Evolutionary conservation across 1,284 basidiomycete species (phyloP).

Genomic region (Phaffia rhodozyma): DNA sequence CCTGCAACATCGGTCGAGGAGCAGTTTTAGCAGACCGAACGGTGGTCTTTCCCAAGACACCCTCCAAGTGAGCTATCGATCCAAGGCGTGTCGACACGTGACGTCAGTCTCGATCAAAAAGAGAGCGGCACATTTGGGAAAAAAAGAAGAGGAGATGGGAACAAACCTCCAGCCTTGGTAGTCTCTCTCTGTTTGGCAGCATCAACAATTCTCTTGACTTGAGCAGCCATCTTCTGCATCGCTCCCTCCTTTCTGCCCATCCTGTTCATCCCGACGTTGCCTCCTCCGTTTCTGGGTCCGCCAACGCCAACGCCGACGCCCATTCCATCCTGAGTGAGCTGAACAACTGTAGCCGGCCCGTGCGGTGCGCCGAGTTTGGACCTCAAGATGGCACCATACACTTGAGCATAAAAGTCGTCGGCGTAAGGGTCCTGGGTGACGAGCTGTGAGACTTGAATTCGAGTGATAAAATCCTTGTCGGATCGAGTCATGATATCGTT

Average conservation of each 20-base stretch:
- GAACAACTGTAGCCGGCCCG: slow-evolving; percentile 49
- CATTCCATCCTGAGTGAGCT: slow-evolving; percentile 58
- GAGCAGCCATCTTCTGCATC: slow-evolving; percentile 93
- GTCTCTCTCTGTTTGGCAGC: slow-evolving; percentile 76
- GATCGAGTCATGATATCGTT: slow-evolving; percentile 98
- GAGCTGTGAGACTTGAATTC: slow-evolving; percentile 96
- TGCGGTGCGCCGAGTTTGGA: slow-evolving; percentile 53
- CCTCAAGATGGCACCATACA: slow-evolving; percentile 71
- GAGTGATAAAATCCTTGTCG: slow-evolving; percentile 99
- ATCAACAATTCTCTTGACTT: slow-evolving; percentile 92
- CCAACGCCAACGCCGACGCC: slow-evolving; percentile 64
- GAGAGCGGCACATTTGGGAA: slow-evolving; percentile 29
- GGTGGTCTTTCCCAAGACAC: slow-evolving; percentile 87
- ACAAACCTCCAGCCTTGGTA: slow-evolving; percentile 46
- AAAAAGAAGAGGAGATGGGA: slow-evolving; percentile 30
- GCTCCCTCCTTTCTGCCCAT: slow-evolving; percentile 70
- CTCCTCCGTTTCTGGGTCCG: slow-evolving; percentile 42
- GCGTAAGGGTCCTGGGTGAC: slow-evolving; percentile 92
- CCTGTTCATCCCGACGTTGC: slow-evolving; percentile 21
- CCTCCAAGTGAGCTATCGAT: slow-evolving; percentile 53
- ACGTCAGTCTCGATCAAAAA: neutral
- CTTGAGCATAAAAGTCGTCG: slow-evolving; percentile 97
- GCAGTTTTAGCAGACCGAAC: slow-evolving; percentile 84
- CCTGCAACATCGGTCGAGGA: slow-evolving; percentile 88
- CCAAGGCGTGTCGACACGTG: neutral